Evolutionary conservation across 306 rosid species (phyloP).

Genomic region (Acacia melanoxylon): DNA sequence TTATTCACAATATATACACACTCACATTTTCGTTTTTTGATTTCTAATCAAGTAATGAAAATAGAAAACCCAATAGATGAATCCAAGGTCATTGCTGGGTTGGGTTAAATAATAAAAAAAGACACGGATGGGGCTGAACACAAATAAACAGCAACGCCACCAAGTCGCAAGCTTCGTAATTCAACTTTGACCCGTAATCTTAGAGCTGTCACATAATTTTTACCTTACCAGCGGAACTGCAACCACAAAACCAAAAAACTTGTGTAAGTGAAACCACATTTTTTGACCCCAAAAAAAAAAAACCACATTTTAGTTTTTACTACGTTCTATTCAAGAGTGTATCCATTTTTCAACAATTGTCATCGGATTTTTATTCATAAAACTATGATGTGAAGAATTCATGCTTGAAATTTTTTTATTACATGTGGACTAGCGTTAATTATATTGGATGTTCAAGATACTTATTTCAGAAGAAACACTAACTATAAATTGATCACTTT

Average conservation of each 20-base stretch:
- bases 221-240: slow-evolving; percentile 69
- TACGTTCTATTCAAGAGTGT: too few species aligned
- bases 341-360: too few species aligned
- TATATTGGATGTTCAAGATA: background rate
- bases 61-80: slow-evolving; percentile 37
- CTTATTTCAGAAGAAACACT: background rate
- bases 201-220: slow-evolving; percentile 11
- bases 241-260: slow-evolving; percentile 36
- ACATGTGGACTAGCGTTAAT: background rate
- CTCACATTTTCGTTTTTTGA: background rate
- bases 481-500: too few species aligned
- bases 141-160: slow-evolving; percentile 38
- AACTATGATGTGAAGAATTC: background rate
- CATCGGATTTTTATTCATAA: background rate
- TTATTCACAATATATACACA: slow-evolving; percentile 24
- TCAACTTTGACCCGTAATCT: slow-evolving; percentile 19
- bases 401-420: background rate
- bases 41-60: slow-evolving; percentile 8
- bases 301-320: background rate
- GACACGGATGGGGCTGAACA: slow-evolving; percentile 44
- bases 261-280: slow-evolving; percentile 11
- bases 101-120: background rate
- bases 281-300: background rate
- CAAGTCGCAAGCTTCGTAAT: slow-evolving; percentile 11
- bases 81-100: slow-evolving; percentile 4